These are phyloP conservation scores for Musa acuminata DNA, from an alignment of 176 grass and related monocot genomes.

Conservation along the genomic window DNA sequence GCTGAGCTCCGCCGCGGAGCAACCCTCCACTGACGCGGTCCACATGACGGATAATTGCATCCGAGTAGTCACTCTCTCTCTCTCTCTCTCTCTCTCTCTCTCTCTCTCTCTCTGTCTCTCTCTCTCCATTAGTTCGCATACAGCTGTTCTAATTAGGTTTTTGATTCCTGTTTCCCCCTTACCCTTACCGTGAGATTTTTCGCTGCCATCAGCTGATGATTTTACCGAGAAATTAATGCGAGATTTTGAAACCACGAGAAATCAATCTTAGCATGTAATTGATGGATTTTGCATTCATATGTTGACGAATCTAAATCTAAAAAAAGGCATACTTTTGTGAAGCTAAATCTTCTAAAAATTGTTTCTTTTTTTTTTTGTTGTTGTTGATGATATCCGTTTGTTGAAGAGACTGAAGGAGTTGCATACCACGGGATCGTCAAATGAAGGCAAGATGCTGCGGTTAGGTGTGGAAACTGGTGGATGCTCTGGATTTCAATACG, in stretches of 20 bases:
- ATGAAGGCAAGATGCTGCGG: slow-evolving; percentile 69
- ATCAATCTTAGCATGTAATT: not conserved
- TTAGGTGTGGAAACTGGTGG: slow-evolving; percentile 82
- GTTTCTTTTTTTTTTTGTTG: not conserved
- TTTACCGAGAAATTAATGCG: not conserved
- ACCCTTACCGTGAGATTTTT: not conserved
- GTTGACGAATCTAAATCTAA: too few species aligned
- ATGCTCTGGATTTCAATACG: slow-evolving; percentile 88
- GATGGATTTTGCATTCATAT: not conserved
- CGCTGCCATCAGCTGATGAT: not conserved
- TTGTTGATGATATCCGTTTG: not conserved
- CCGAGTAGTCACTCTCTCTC: not conserved
- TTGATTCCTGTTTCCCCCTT: not conserved
- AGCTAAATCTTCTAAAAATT: not conserved
- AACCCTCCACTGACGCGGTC: not conserved
- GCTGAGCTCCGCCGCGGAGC: not conserved
- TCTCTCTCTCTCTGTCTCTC: too few species aligned
- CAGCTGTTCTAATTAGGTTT: not conserved
- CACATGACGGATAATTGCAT: slow-evolving; percentile 9
- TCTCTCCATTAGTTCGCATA: not conserved
- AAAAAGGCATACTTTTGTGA: not conserved
- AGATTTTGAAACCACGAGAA: not conserved
- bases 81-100: too few species aligned
- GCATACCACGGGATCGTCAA: slow-evolving; percentile 38
- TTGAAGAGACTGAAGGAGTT: slow-evolving; percentile 80